These are phyloP conservation scores for Candida pseudofarinosa DNA, from an alignment of 805 yeast genomes.

Conservation along the genomic window DNA sequence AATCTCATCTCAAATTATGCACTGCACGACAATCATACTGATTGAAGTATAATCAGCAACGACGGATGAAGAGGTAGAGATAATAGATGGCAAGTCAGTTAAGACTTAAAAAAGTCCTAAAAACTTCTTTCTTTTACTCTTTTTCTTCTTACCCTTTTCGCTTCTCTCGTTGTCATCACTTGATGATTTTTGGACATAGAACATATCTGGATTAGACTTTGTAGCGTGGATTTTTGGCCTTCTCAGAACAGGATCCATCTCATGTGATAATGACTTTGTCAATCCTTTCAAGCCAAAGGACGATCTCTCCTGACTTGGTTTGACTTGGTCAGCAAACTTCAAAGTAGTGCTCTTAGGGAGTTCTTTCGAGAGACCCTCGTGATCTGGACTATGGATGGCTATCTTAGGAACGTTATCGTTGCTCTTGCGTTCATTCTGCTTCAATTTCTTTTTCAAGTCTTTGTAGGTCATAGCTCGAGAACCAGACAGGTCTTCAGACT, in stretches of 20 bases:
- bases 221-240: slow-evolving; percentile 31
- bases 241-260: slow-evolving; percentile 16
- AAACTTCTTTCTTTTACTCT: slow-evolving; percentile 29
- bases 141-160: slow-evolving; percentile 11
- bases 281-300: slow-evolving; percentile 7
- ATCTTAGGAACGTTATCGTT: slow-evolving; percentile 7
- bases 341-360: slow-evolving; percentile 25
- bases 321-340: slow-evolving; percentile 25
- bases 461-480: slow-evolving; percentile 23
- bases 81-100: no score
- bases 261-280: slow-evolving; percentile 38
- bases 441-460: slow-evolving; percentile 29
- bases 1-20: neutral
- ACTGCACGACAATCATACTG: neutral
- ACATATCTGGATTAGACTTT: slow-evolving; percentile 37
- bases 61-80: no score
- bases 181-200: neutral
- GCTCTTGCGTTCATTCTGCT: slow-evolving; percentile 13
- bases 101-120: slow-evolving; percentile 24
- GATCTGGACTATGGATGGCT: slow-evolving; percentile 4
- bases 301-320: slow-evolving; percentile 11
- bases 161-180: neutral
- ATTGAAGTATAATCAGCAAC: no score
- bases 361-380: neutral
- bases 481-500: slow-evolving; percentile 1